These are phyloP conservation scores for Mortierella polycephala DNA, from an alignment of 371 early-diverging fungal genomes.

Conservation along the genomic window DNA sequence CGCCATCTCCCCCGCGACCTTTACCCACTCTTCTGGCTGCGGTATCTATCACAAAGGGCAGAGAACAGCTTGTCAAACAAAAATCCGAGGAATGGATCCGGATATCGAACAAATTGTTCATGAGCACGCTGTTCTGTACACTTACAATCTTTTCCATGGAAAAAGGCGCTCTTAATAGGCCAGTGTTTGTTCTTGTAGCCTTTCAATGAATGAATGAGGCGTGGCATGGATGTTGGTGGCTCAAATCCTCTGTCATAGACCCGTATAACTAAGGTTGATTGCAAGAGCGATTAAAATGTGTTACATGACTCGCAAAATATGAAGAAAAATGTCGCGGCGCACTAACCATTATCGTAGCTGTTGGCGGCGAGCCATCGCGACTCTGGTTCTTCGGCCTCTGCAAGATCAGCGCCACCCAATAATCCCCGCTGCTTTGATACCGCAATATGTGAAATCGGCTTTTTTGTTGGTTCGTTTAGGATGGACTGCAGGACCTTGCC, in stretches of 20 bases:
- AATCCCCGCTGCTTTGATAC: slow-evolving; percentile 61
- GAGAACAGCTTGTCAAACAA: not conserved
- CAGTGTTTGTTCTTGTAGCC: slow-evolving; percentile 91
- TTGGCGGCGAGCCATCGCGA: slow-evolving; percentile 86
- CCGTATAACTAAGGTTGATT: slow-evolving; percentile 70
- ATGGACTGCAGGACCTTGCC: slow-evolving; percentile 61
- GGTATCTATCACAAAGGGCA: slow-evolving; percentile 12
- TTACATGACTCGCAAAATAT: not conserved
- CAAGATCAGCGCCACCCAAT: slow-evolving; percentile 17
- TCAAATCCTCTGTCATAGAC: slow-evolving; percentile 87
- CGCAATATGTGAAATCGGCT: slow-evolving; percentile 85
- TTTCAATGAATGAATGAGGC: slow-evolving; percentile 78
- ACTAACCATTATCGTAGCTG: slow-evolving; percentile 87
- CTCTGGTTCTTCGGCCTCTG: slow-evolving; percentile 77
- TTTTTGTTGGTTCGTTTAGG: slow-evolving; percentile 72
- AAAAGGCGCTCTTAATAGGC: slow-evolving; percentile 89
- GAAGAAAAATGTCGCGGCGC: not conserved
- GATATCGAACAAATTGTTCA: not conserved
- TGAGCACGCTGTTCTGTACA: not conserved
- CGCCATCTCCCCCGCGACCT: slow-evolving; percentile 47
- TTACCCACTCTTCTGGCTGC: slow-evolving; percentile 32
- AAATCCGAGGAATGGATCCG: not conserved
- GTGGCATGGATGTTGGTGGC: slow-evolving; percentile 73
- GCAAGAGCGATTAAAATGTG: too few relatives aligned
- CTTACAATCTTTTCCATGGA: slow-evolving; percentile 78